These are phyloP conservation scores for Heracleum sosnowskyi DNA, from an alignment of 129 eudicot species.

Conservation along the genomic window DNA sequence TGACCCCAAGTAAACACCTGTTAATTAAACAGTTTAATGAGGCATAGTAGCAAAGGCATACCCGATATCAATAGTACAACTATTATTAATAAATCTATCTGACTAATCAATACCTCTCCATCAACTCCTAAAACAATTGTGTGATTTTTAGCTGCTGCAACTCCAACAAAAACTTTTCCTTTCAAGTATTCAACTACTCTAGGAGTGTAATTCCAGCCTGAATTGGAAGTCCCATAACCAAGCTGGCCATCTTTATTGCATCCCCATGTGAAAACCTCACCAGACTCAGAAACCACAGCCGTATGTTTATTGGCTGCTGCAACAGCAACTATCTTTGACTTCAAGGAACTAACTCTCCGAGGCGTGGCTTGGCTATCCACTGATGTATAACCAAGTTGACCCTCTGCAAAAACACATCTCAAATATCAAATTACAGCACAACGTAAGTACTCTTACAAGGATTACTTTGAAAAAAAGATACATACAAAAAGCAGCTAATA, in stretches of 20 bases:
- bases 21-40: slow-evolving; percentile 9
- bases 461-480: neutral
- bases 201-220: slow-evolving; percentile 85
- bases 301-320: slow-evolving; percentile 99
- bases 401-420: slow-evolving; percentile 50
- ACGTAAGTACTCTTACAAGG: neutral
- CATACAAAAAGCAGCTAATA: neutral
- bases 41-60: neutral
- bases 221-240: slow-evolving; percentile 97
- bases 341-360: slow-evolving; percentile 81
- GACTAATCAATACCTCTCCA: slow-evolving; percentile 67
- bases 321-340: slow-evolving; percentile 73
- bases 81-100: neutral
- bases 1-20: slow-evolving; percentile 99
- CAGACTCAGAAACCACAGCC: slow-evolving; percentile 82
- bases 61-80: neutral
- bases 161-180: slow-evolving; percentile 56
- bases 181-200: slow-evolving; percentile 84
- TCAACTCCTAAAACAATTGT: slow-evolving; percentile 88
- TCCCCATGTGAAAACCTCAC: slow-evolving; percentile 99
- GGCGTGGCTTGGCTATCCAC: slow-evolving; percentile 98
- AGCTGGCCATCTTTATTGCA: slow-evolving; percentile 99
- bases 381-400: slow-evolving; percentile 98
- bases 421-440: neutral
- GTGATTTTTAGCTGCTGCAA: slow-evolving; percentile 88